Evolutionary conservation across 176 grass and related monocot species (phyloP), one percentile per base, ranked within the genome.

Genomic region (Alopecurus myosuroides): DNA sequence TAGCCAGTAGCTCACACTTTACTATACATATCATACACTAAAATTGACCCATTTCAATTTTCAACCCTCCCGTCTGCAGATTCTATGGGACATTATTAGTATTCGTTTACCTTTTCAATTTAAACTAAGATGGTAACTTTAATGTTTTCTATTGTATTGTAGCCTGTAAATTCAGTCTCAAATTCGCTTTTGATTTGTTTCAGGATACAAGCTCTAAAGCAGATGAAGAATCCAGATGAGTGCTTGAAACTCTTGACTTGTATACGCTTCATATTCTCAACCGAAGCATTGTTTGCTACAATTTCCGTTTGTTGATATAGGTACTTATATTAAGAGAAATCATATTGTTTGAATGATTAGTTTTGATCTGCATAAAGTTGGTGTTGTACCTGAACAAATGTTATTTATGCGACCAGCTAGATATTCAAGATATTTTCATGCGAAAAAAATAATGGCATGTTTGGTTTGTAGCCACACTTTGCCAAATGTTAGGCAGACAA

Each of bases 161-260:
- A 0, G n/a, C n/a, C 6, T 41, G 65, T 74, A 80, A 64, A 79
- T 51, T 88, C 45, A 90, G 82, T 55, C 61, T 93, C 30, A 86
- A 66, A 58, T 9, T 81, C 44, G 3, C 34, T 41, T 64, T 77
- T 78, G 22, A 49, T 76, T 64, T 74, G 31, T 94, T 88, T 92
- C 90, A 95, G 93, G 88, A 72, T 77, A 48, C 49, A 63, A 83
- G 88, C 35, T 77, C 79, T 74, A 89, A 83, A 86, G 70, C 51
- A 23, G 48, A 71, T 81, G 82, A 29, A 72, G 63, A 57, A 76
- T 85, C 85, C 53, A 19, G 64, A 90, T 95, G 69, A 95, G 93
- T 84, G 22, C 17, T 83, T 34, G 72, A 56, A 56, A 23, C 53
- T 69, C 28, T 68, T 88, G 40, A 23, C 11, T 83, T 3, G 15